Percentiles rank a stretch among this genome's conserved stretches.
These are phyloP conservation scores for Furcasterigmium furcatum DNA, from an alignment of 2,329 filamentous ascomycete species.

Conservation along the genomic window DNA sequence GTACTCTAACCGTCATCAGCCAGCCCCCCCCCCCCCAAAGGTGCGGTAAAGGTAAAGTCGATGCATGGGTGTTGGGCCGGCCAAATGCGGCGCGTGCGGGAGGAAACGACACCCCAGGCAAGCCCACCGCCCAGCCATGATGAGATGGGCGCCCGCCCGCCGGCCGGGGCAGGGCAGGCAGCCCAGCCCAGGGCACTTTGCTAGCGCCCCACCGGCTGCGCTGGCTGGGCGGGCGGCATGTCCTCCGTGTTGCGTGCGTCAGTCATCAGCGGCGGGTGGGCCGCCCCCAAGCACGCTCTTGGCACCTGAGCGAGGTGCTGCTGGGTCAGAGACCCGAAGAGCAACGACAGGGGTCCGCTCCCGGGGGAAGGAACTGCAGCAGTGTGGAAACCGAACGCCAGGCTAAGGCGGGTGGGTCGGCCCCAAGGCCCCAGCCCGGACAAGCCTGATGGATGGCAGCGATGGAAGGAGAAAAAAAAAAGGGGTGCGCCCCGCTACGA, in stretches of 20 bases:
- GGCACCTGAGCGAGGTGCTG: no score
- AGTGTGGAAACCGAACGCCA: not conserved
- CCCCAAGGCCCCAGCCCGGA: no score
- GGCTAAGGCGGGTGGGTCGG: not conserved
- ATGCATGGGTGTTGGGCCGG: not conserved
- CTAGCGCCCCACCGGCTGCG: no score
- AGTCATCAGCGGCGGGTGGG: not conserved
- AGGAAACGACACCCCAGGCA: not conserved
- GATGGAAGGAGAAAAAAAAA: no score
- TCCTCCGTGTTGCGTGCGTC: no score
- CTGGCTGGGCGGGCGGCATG: no score
- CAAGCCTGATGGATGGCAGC: no score
- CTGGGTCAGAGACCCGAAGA: no score
- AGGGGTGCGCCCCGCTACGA: not conserved
- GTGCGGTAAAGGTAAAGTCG: not conserved
- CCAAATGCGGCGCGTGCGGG: constrained; percentile 1
- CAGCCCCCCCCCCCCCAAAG: not conserved
- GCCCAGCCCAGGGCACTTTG: no score
- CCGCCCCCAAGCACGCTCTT: no score
- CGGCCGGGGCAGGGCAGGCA: no score
- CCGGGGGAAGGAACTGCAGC: not conserved
- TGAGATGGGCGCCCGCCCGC: not conserved
- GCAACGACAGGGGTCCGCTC: not conserved
- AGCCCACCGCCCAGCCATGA: not conserved
- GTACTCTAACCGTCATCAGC: not conserved